Base-by-base conservation (phyloP, 441 rosid species). In the Mallotus repandus region DNA sequence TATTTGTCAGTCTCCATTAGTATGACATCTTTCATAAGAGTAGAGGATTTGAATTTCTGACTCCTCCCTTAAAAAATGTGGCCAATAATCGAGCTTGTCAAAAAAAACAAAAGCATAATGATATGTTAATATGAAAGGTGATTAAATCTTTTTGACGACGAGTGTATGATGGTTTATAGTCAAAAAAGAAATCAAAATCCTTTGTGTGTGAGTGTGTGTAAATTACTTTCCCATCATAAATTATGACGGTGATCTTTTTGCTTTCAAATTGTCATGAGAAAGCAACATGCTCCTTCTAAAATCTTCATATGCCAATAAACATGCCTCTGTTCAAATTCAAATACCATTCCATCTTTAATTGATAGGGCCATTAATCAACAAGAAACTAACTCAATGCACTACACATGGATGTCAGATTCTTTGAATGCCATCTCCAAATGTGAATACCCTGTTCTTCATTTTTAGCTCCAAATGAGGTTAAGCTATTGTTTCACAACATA, bases 331-430 rank as follows among this genome's bases (percentile, higher is more conserved):
- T 66, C 49, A 15, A 15, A 49, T 70, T 46, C 45, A 57, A 63
- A 14, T 8, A 18, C 10, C 32, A 22, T 13, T 4, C 45, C 7
- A 8, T 14, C 54, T 63, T 25, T 35, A 35, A 35, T 35, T 7
- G 11, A 55, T 9, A 54, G 46, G 13, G 5, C 25, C 18, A 12
- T 7, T 13, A 7, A n/a, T 8, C 48, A 16, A 48, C 48, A 46
- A 18, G 19, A 22, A 73, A 54, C 49, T 57, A 46, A 56, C 32
- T 58, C 14, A 48, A 48, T 45, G 72, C 72, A 45, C 35, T 73
- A 41, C 54, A 73, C 32, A 16, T 18, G 41, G 14, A 53, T 53
- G 16, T 49, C 53, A 49, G 53, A 12, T 12, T 49, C 53, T 12
- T 18, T 53, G 41, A 0, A 53, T 16, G 19, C 4, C 57, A 53